Percentiles rank a stretch among this genome's conserved stretches.
These are phyloP conservation scores for Lithospermum erythrorhizon DNA, from an alignment of 257 asterid species.

Conservation along the genomic window DNA sequence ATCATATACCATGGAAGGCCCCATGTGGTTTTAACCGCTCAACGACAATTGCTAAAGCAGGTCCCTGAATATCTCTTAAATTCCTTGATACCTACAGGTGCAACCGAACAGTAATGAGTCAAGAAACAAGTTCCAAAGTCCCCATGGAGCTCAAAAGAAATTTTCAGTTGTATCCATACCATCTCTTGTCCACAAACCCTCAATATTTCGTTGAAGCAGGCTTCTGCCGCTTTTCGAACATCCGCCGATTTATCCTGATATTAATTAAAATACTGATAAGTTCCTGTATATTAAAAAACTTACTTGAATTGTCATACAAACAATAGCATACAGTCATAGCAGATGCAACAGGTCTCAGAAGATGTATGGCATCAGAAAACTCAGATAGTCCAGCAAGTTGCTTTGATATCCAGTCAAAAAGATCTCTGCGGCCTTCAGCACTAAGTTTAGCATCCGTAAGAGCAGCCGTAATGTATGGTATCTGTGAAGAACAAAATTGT, in stretches of 20 bases:
- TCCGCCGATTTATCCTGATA: slow-evolving; percentile 92
- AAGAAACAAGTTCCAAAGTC: slow-evolving; percentile 3
- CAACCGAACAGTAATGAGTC: slow-evolving; percentile 2
- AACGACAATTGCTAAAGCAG: slow-evolving; percentile 86
- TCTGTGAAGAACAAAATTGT: slow-evolving; percentile 28
- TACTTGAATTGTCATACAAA: neutral
- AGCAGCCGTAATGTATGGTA: slow-evolving; percentile 76
- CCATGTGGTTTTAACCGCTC: slow-evolving; percentile 73
- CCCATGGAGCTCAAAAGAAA: slow-evolving; percentile 5
- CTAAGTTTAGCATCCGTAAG: slow-evolving; percentile 86
- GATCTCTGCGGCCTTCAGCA: slow-evolving; percentile 96
- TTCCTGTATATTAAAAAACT: neutral
- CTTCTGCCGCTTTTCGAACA: slow-evolving; percentile 97
- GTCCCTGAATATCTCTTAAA: slow-evolving; percentile 85
- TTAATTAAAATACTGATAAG: neutral
- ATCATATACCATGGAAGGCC: slow-evolving; percentile 44
- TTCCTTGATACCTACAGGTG: slow-evolving; percentile 64
- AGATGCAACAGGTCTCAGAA: slow-evolving; percentile 74
- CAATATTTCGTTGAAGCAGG: slow-evolving; percentile 73
- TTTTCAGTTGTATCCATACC: slow-evolving; percentile 31
- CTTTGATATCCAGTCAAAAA: slow-evolving; percentile 86
- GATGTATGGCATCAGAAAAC: slow-evolving; percentile 81
- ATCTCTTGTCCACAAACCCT: slow-evolving; percentile 89
- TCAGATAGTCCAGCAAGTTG: slow-evolving; percentile 53
- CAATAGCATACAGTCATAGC: slow-evolving; percentile 77